Evolutionary conservation across 352 stramenopile species (phyloP).

Genomic region (Phytophthora megakarya): DNA sequence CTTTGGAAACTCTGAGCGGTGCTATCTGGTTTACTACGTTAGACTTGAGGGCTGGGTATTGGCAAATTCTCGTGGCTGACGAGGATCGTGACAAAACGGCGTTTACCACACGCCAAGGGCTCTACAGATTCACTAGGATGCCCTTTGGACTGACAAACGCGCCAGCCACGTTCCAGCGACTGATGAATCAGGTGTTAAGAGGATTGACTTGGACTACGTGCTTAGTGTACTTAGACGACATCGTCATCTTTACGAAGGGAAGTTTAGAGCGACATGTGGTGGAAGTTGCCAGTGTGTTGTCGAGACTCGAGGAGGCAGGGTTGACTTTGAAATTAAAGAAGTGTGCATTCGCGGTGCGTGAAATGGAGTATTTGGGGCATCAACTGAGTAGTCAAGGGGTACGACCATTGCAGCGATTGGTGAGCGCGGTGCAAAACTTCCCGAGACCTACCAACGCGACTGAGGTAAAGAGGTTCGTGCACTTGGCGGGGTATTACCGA

Average conservation of each 20-base stretch:
- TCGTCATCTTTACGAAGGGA: background rate
- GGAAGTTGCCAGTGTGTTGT: background rate
- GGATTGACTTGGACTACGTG: background rate
- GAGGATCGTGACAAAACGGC: background rate
- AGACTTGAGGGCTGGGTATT: no score
- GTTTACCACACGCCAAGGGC: background rate
- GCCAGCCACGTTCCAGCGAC: background rate
- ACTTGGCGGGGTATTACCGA: background rate
- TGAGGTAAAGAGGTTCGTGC: background rate
- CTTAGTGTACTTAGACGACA: background rate
- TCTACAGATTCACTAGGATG: background rate
- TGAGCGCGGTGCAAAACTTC: background rate
- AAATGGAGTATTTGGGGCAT: constrained; percentile 1
- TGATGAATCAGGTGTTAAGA: background rate
- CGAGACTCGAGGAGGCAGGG: background rate
- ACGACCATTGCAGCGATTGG: background rate
- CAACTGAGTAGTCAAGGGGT: background rate
- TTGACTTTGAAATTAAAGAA: constrained; percentile 7
- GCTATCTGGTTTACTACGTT: no score
- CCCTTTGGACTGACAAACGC: background rate
- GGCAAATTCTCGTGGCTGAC: no score
- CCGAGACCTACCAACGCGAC: background rate
- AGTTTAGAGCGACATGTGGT: background rate
- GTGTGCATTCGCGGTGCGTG: background rate
- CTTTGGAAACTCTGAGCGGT: no score